Conservation (phyloP, 2,329 filamentous ascomycete genomes). For the Pyrenochaeta sp. region DNA sequence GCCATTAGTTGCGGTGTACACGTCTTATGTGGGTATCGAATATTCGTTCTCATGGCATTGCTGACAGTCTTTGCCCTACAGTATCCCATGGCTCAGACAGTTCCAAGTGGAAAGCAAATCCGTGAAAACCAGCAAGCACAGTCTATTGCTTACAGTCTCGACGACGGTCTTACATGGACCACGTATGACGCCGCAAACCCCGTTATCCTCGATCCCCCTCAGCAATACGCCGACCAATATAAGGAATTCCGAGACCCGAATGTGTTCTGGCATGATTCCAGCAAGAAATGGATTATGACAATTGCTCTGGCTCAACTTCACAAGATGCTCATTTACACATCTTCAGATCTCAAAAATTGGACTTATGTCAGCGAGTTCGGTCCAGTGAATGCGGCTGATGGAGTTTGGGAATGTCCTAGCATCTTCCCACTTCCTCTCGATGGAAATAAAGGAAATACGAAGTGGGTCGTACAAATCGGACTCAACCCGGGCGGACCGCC, state of each 20-base stretch:
- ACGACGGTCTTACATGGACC: conserved; percentile 5
- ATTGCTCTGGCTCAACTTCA: conserved; percentile 4
- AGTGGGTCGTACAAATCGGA: conserved; percentile 6
- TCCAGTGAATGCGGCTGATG: conserved; percentile 3
- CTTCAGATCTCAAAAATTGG: conserved; percentile 6
- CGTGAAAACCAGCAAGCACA: conserved; percentile 4
- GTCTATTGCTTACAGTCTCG: conserved; percentile 5
- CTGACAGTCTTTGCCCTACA: conserved; percentile 1
- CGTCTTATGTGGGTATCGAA: conserved; percentile 5
- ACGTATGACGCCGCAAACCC: conserved; percentile 6
- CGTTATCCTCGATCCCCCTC: conserved; percentile 3
- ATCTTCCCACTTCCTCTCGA: conserved; percentile 6
- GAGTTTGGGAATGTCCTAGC: conserved; percentile 6
- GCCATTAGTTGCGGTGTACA: conserved; percentile 7
- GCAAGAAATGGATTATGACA: conserved; percentile 4
- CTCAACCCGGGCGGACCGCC: conserved; percentile 6
- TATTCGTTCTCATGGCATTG: conserved; percentile 1
- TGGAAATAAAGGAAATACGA: conserved; percentile 1
- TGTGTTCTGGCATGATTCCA: conserved; percentile 8
- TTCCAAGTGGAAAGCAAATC: conserved; percentile 1
- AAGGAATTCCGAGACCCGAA: conserved; percentile 2
- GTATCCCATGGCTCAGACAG: conserved; percentile 6
- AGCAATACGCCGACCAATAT: conserved; percentile 5
- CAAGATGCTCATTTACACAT: conserved; percentile 6
- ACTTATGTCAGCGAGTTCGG: conserved; percentile 5